Base-by-base conservation (phyloP, 1,139 yeast genomes). In the Arxiozyma slooffiae region DNA sequence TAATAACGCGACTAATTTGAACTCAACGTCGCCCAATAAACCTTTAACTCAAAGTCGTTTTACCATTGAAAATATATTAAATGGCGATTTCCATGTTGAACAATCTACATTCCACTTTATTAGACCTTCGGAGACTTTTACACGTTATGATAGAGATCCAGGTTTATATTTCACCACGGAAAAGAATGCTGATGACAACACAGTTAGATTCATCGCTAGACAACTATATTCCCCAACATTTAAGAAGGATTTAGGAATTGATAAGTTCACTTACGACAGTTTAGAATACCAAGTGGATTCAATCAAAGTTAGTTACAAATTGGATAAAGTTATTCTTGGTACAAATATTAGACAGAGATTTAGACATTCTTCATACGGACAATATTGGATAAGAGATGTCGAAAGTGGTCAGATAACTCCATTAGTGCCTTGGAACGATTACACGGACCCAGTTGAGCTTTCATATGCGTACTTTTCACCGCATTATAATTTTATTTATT, bases 401-500 rank as follows among this genome's bases (percentile, higher is more conserved):
- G 61, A 55, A 0, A 62, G 71, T 0, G 68, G 71, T 9, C 55
- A 57, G 1, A 66, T 73, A 24, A 61, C 58, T 7, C 84, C 87
- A 0, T 62, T 84, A 14, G 40, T 58, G 3, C 63, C 64, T 22
- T 45, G 42, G 37, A 50, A 52, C 8, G 55, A 64, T 2, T 58
- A 59, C 11, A 57, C 53, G 1, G 59, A 73, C 58, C 58, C 62
- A 8, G 55, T 52, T 1, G 60, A 59, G 17, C 53, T 77, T 16
- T 67, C 74, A 7, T 79, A 81, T 53, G 90, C 86, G 0, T 70
- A 75, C 30, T 89, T 94, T 79, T 82, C 95, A 0, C 96, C 96
- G 1, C 68, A 72, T 3, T 87, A 88, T 21, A 75, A 74, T 40
- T 72, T 74, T 52, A 67, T 90, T 40, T 81, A 92, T 2, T 89